Percentiles rank a stretch among this genome's conserved stretches.
phyloP scores from a whole-genome alignment of 805 yeast species.

The Yarrowia yakushimensis region DNA sequence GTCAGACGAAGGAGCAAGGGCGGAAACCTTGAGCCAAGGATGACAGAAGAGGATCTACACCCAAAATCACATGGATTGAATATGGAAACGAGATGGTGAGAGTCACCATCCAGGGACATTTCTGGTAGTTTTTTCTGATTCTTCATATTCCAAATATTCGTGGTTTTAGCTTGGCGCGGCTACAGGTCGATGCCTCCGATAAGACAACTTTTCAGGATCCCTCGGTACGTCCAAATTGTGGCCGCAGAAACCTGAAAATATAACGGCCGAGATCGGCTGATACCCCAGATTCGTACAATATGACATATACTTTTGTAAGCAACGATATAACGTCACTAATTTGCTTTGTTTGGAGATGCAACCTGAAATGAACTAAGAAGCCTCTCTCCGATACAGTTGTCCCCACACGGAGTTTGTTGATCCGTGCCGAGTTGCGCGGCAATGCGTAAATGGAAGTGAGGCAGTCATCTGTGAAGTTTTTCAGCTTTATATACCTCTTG shows the following conservation, averaged over 20 bases:
- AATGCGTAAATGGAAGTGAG: not conserved
- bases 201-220: not conserved
- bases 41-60: not conserved
- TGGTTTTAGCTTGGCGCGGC: not conserved
- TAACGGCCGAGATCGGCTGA: not conserved
- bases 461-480: not conserved
- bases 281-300: not conserved
- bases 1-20: not conserved
- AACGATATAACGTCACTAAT: not conserved
- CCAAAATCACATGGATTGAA: not conserved
- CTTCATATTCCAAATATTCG: not conserved
- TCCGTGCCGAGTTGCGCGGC: conserved; percentile 17
- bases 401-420: conserved; percentile 12
- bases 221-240: too few species aligned
- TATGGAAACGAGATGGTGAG: not conserved
- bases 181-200: too few species aligned
- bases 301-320: not conserved
- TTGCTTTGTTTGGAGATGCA: not conserved
- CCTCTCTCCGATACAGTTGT: not conserved
- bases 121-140: not conserved
- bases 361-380: not conserved
- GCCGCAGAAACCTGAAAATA: not conserved
- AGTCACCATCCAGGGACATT: not conserved
- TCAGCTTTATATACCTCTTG: not conserved
- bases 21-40: not conserved